Evolutionary conservation across 2,329 filamentous ascomycete genomes (phyloP).

Genomic region (Raffaelea arxii): DNA sequence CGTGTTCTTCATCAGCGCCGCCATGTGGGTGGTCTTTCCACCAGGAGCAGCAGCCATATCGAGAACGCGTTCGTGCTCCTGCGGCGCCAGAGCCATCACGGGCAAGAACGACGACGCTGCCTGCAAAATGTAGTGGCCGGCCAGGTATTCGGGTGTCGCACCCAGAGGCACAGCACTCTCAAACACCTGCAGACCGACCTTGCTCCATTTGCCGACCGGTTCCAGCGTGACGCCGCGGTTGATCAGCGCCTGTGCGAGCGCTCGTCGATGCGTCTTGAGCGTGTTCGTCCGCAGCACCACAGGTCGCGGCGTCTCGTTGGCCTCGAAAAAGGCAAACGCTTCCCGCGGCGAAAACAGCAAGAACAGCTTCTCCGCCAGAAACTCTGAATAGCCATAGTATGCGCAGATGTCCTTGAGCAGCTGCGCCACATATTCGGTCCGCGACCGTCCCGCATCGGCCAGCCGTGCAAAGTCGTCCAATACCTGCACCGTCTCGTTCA

Average conservation of each 20-base stretch:
- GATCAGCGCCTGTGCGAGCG: constrained; percentile 87
- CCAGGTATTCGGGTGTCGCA: constrained; percentile 94
- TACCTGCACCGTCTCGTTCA: constrained; percentile 88
- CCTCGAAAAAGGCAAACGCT: constrained; percentile 97
- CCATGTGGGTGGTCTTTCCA: constrained; percentile 92
- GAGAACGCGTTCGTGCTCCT: constrained; percentile 83
- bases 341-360: constrained; percentile 86
- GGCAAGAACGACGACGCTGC: constrained; percentile 94
- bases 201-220: constrained; percentile 97
- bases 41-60: constrained; percentile 93
- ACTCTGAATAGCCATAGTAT: constrained; percentile 94
- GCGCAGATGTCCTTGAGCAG: constrained; percentile 85
- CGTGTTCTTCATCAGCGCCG: constrained; percentile 97
- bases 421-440: constrained; percentile 79
- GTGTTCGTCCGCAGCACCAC: constrained; percentile 97
- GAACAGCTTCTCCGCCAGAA: constrained; percentile 92
- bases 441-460: constrained; percentile 67
- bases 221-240: constrained; percentile 94
- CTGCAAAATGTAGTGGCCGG: constrained; percentile 95
- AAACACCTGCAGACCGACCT: constrained; percentile 94
- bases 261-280: constrained; percentile 63
- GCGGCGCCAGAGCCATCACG: constrained; percentile 92
- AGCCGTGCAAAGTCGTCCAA: constrained; percentile 81
- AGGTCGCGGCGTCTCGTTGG: constrained; percentile 85
- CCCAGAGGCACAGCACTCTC: constrained; percentile 77